These are phyloP conservation scores for Roridomyces roridus DNA, from an alignment of 768 basidiomycete genomes.

Conservation along the genomic window DNA sequence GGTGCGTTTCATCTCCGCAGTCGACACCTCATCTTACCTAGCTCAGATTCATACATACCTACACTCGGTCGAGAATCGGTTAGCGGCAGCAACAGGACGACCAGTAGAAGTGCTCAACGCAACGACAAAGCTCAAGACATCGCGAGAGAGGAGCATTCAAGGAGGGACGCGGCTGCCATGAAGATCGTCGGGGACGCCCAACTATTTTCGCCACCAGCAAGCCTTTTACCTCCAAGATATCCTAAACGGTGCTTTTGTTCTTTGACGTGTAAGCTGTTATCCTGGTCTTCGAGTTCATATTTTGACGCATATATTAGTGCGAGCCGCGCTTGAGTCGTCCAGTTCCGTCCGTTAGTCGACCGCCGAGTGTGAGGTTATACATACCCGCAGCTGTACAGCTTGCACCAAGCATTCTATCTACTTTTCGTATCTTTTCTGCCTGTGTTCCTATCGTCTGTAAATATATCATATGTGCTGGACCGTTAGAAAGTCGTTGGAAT, in stretches of 20 bases:
- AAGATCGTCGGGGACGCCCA: not conserved
- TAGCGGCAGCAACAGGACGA: not conserved
- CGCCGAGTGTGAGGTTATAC: not conserved
- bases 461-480: no score
- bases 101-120: not conserved
- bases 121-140: not conserved
- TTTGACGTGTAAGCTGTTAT: not conserved
- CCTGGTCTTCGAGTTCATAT: not conserved
- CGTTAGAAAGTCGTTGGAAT: no score
- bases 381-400: no score
- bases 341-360: not conserved
- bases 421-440: no score
- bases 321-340: not conserved
- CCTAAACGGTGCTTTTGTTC: not conserved
- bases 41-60: no score
- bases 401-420: no score
- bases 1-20: no score
- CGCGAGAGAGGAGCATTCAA: not conserved
- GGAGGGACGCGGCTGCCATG: slow-evolving; percentile 7
- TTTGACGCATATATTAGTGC: not conserved
- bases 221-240: not conserved
- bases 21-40: no score
- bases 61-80: no score
- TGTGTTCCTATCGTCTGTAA: no score
- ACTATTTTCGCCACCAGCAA: not conserved